A percentile compares a stretch with the other conserved stretches of the same genome.
These are phyloP conservation scores for Rhodomyrtus psidioides DNA, from an alignment of 441 rosid genomes.

Conservation along the genomic window DNA sequence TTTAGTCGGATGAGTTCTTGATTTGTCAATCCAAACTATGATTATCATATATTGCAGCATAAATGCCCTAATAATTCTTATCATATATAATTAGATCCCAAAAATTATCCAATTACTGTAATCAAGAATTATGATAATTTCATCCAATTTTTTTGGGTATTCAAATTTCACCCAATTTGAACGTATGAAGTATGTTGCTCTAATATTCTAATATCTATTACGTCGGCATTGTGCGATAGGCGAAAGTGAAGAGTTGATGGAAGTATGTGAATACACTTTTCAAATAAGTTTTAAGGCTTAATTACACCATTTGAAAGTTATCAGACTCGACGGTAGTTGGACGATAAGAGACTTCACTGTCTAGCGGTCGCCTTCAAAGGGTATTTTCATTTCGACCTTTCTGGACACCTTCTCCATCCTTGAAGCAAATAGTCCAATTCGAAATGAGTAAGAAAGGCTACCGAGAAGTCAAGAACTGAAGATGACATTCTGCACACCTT, in stretches of 20 bases:
- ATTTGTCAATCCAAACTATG: neutral
- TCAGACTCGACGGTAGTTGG: neutral
- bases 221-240: neutral
- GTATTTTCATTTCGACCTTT: neutral
- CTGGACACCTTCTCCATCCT: neutral
- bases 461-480: neutral
- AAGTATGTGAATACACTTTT: neutral
- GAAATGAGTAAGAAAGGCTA: neutral
- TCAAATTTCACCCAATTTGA: neutral
- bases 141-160: neutral
- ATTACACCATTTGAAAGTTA: neutral
- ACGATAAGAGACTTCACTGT: neutral
- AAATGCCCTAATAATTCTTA: no score
- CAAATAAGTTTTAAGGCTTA: neutral
- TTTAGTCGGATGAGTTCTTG: neutral
- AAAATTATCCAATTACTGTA: neutral
- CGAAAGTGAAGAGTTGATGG: neutral
- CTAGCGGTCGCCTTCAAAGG: neutral
- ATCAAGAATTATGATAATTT: fast-evolving
- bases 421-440: neutral
- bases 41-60: neutral
- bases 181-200: neutral
- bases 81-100: neutral
- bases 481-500: neutral
- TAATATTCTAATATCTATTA: neutral